phyloP scores from a whole-genome alignment of 2,329 filamentous ascomycete genomes.

The Nigrospora osmanthi region DNA sequence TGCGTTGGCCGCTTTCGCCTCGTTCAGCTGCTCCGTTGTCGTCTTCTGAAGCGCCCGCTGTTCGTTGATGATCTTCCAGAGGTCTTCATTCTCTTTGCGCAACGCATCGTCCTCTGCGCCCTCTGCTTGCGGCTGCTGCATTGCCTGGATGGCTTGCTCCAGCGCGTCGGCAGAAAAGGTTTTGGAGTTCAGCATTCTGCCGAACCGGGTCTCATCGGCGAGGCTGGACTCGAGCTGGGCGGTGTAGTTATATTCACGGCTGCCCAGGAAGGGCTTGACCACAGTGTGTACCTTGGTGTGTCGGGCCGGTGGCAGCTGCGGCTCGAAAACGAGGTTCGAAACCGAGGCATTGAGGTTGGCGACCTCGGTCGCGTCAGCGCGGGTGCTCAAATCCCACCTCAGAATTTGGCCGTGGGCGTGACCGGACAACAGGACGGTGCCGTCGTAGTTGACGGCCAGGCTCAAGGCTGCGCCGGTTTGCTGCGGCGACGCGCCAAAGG shows the following conservation, averaged over 20 bases:
- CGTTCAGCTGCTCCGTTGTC: slow-evolving; percentile 21
- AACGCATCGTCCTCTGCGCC: slow-evolving; percentile 24
- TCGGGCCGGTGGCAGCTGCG: slow-evolving; percentile 44
- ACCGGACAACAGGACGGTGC: slow-evolving; percentile 70
- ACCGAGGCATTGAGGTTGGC: slow-evolving; percentile 72
- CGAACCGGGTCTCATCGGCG: slow-evolving; percentile 32
- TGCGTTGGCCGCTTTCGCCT: slow-evolving; percentile 15
- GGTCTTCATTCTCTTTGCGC: slow-evolving; percentile 32
- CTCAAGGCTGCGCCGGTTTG: slow-evolving; percentile 61
- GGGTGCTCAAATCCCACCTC: slow-evolving; percentile 70
- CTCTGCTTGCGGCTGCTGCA: slow-evolving; percentile 26
- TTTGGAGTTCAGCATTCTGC: slow-evolving; percentile 33
- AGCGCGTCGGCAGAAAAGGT: slow-evolving; percentile 40
- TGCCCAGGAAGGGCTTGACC: slow-evolving; percentile 71
- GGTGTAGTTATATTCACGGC: slow-evolving; percentile 57
- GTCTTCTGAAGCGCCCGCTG: slow-evolving; percentile 33
- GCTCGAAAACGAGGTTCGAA: slow-evolving; percentile 71
- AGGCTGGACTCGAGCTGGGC: slow-evolving; percentile 49
- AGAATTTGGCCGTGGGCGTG: slow-evolving; percentile 73
- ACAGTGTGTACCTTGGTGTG: slow-evolving; percentile 50
- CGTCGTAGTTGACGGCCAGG: slow-evolving; percentile 73
- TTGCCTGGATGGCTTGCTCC: slow-evolving; percentile 40
- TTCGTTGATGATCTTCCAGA: slow-evolving; percentile 36
- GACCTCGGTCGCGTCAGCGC: slow-evolving; percentile 58
- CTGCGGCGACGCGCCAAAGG: slow-evolving; percentile 49